phyloP scores from a whole-genome alignment of 345 rosid species.

The Trapa incisa region DNA sequence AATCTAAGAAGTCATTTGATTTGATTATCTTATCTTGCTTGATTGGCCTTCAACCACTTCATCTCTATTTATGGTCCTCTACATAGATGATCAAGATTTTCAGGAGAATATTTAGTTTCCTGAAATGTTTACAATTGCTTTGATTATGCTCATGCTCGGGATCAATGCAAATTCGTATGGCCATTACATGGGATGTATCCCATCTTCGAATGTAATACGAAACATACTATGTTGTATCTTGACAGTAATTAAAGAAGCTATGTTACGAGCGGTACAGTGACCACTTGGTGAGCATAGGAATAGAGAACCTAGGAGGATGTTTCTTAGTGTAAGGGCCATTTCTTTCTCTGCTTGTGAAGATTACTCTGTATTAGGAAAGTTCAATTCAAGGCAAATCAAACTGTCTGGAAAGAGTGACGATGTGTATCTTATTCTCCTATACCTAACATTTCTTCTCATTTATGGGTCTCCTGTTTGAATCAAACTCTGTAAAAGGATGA shows the following conservation, averaged over 20 bases:
- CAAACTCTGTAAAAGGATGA: no score
- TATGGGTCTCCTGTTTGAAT: no score
- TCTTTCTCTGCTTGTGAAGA: neutral
- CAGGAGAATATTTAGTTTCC: neutral
- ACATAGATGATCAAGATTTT: no score
- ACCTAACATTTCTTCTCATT: no score
- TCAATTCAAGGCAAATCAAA: no score
- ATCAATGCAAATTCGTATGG: constrained; percentile 70
- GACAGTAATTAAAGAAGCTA: constrained; percentile 23
- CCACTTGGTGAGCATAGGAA: neutral
- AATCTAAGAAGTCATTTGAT: no score
- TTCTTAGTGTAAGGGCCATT: neutral
- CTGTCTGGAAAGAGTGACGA: no score
- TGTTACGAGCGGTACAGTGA: constrained; percentile 46
- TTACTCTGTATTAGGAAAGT: neutral
- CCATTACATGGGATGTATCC: constrained; percentile 71
- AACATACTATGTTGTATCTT: constrained; percentile 3
- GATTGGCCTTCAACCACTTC: no score
- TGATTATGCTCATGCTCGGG: constrained; percentile 54
- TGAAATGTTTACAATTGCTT: constrained; percentile 40
- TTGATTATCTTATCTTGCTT: no score
- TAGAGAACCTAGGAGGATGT: neutral
- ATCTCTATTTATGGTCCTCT: no score
- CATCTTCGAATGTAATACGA: constrained; percentile 25
- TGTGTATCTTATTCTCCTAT: no score